phyloP scores from a whole-genome alignment of 2,329 filamentous ascomycete genomes.

The Aspergillus spinulosporus region DNA sequence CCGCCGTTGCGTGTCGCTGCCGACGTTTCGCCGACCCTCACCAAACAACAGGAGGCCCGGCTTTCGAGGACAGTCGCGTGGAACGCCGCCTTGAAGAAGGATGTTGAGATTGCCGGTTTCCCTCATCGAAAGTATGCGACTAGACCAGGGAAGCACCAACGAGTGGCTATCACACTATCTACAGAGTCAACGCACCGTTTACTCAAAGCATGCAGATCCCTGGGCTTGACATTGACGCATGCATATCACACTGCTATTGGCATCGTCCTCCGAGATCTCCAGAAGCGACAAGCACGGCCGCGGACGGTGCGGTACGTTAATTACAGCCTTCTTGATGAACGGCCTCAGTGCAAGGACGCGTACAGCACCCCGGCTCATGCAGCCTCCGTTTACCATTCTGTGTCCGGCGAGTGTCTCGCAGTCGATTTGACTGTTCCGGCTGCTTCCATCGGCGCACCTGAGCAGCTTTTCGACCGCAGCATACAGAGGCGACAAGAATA shows the following conservation, averaged over 20 bases:
- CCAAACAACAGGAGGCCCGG: slow-evolving; percentile 11
- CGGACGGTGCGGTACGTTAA: slow-evolving; percentile 27
- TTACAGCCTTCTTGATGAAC: slow-evolving; percentile 29
- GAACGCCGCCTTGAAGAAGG: slow-evolving; percentile 18
- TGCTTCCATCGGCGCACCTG: neutral
- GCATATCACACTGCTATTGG: slow-evolving; percentile 29
- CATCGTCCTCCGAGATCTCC: slow-evolving; percentile 21
- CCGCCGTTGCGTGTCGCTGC: slow-evolving; percentile 27
- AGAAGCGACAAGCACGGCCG: slow-evolving; percentile 7
- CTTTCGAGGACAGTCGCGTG: slow-evolving; percentile 14
- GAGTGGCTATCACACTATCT: slow-evolving; percentile 20
- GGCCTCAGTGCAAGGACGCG: slow-evolving; percentile 20
- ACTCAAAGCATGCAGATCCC: slow-evolving; percentile 17
- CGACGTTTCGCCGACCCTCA: slow-evolving; percentile 15
- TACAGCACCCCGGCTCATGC: slow-evolving; percentile 23
- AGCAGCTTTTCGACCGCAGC: neutral
- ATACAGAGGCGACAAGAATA: slow-evolving; percentile 14
- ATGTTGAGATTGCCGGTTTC: slow-evolving; percentile 22
- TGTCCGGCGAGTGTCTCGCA: slow-evolving; percentile 23
- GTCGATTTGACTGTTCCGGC: slow-evolving; percentile 23
- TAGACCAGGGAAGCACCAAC: slow-evolving; percentile 25
- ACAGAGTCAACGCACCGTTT: slow-evolving; percentile 17
- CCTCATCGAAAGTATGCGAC: slow-evolving; percentile 16
- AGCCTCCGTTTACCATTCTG: slow-evolving; percentile 27
- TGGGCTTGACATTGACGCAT: slow-evolving; percentile 25